phyloP scores from a whole-genome alignment of 257 asterid species.

The Pogostemon cablin region DNA sequence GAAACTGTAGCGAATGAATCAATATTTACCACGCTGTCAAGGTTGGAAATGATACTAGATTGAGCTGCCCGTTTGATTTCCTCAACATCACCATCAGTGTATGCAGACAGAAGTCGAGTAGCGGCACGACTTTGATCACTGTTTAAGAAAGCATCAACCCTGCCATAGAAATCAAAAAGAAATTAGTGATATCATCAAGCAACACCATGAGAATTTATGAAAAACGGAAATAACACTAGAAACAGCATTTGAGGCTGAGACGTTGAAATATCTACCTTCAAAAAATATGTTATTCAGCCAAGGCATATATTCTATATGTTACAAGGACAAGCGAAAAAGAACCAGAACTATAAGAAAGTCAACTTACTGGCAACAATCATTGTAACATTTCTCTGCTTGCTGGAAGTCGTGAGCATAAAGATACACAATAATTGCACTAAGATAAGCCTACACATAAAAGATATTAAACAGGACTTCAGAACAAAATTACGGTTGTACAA shows the following conservation, averaged over 20 bases:
- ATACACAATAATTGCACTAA: constrained; percentile 91
- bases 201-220: constrained; percentile 9
- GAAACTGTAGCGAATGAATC: constrained; percentile 17
- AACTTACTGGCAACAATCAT: constrained; percentile 98
- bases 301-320: constrained; percentile 2
- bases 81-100: constrained; percentile 83
- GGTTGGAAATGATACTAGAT: constrained; percentile 77
- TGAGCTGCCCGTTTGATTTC: constrained; percentile 88
- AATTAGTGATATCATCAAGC: constrained; percentile 10
- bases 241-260: constrained; percentile 5
- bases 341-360: constrained; percentile 3
- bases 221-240: background rate
- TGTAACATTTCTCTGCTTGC: constrained; percentile 96
- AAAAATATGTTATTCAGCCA: constrained; percentile 9
- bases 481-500: background rate
- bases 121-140: constrained; percentile 96
- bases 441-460: constrained; percentile 81
- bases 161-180: constrained; percentile 41
- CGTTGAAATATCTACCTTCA: background rate
- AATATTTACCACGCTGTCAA: constrained; percentile 71
- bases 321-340: constrained; percentile 10
- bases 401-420: constrained; percentile 88
- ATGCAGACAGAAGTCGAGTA: constrained; percentile 76
- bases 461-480: constrained; percentile 15
- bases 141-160: constrained; percentile 79